Conservation (phyloP, 345 rosid species). For the Salix brachista region DNA sequence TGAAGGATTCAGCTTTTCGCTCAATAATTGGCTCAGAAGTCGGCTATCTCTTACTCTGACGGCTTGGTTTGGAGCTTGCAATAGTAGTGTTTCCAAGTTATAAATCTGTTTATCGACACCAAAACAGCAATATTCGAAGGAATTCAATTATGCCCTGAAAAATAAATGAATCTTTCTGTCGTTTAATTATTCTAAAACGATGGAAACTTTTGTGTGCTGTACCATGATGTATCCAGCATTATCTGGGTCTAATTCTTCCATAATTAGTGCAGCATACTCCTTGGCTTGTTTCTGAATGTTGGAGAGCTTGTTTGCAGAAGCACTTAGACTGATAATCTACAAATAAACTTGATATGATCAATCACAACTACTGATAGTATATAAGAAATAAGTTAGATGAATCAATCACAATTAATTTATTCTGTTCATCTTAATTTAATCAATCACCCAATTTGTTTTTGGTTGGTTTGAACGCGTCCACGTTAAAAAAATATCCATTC, state of each 20-base stretch:
- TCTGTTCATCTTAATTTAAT: background rate
- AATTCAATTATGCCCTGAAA: background rate
- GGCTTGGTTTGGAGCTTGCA: constrained; percentile 80
- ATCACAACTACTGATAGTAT: background rate
- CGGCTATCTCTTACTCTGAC: constrained; percentile 62
- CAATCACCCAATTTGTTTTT: too few relatives aligned
- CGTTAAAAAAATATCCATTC: constrained; percentile 3
- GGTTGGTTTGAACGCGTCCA: background rate
- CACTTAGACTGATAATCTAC: constrained; percentile 78
- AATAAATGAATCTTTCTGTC: background rate
- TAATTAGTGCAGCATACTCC: constrained; percentile 77
- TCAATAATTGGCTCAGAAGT: constrained; percentile 64
- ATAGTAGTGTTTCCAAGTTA: constrained; percentile 61
- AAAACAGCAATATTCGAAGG: background rate
- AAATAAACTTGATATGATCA: background rate
- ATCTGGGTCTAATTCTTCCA: constrained; percentile 92
- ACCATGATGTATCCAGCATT: constrained; percentile 80
- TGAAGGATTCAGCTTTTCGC: constrained; percentile 79
- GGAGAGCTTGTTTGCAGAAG: constrained; percentile 82
- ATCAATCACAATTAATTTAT: background rate
- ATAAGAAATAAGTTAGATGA: background rate
- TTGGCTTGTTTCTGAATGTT: constrained; percentile 77
- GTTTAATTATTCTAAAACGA: background rate
- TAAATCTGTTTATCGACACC: constrained; percentile 37
- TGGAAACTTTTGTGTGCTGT: background rate